A percentile compares a stretch with the other conserved stretches of the same genome.
Conservation (phyloP, 1,284 basidiomycete species). For the Sporisorium sorghi region DNA sequence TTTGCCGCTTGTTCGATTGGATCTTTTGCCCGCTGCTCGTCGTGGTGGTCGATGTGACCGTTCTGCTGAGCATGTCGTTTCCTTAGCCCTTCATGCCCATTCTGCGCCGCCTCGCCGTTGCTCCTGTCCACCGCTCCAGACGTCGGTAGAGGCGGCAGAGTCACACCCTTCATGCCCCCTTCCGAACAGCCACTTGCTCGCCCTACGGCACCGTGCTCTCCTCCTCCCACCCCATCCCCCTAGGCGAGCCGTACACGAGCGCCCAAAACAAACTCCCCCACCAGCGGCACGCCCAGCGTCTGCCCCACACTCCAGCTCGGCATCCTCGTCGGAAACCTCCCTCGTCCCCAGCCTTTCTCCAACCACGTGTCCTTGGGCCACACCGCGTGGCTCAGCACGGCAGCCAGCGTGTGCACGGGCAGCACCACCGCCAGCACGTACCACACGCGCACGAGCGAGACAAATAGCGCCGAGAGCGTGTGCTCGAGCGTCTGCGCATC, state of each 20-base stretch:
- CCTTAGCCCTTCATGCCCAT: background rate
- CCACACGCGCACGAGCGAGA: constrained; percentile 4
- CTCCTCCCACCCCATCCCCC: constrained; percentile 23
- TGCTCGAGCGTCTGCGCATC: constrained; percentile 21
- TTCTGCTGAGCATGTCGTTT: background rate
- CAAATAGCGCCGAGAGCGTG: background rate
- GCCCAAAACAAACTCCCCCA: constrained; percentile 41
- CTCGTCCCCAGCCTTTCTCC: constrained; percentile 1
- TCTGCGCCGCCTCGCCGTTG: background rate
- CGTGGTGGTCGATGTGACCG: background rate
- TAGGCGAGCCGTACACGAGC: constrained; percentile 27
- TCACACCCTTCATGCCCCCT: constrained; percentile 31
- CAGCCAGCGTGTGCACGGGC: constrained; percentile 17
- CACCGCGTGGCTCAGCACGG: constrained; percentile 21
- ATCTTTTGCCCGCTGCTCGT: no score
- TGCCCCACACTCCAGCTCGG: constrained; percentile 21
- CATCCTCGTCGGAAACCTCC: constrained; percentile 16
- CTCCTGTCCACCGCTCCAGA: background rate
- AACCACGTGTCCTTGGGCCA: constrained; percentile 9
- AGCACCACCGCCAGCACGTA: constrained; percentile 23
- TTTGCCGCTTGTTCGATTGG: constrained; percentile 12
- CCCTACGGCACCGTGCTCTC: constrained; percentile 22
- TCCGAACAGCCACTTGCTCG: constrained; percentile 30
- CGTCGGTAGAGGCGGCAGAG: constrained; percentile 24
- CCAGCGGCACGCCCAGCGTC: constrained; percentile 20